Percentiles rank a stretch among this genome's conserved stretches.
phyloP scores from a whole-genome alignment of 2,329 filamentous ascomycete genomes.

The Thermomyces lanuginosus region DNA sequence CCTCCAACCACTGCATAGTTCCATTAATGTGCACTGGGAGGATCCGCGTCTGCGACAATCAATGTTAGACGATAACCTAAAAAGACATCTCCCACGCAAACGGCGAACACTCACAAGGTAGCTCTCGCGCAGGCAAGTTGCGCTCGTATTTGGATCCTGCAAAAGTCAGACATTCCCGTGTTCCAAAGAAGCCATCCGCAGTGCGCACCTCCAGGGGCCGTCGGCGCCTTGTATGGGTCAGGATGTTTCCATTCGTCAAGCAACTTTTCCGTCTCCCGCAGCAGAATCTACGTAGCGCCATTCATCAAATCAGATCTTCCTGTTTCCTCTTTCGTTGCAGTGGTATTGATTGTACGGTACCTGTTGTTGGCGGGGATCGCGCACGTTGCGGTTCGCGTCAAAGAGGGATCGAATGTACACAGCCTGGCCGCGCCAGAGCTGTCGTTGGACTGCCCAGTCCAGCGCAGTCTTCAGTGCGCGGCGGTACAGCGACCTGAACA shows the following conservation, averaged over 20 bases:
- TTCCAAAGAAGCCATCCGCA: constrained; percentile 1
- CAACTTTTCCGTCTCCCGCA: constrained; percentile 75
- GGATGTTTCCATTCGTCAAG: constrained; percentile 95
- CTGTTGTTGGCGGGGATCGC: constrained; percentile 70
- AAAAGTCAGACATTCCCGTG: background rate
- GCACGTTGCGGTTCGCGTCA: constrained; percentile 76
- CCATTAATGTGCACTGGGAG: constrained; percentile 12
- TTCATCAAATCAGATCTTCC: background rate
- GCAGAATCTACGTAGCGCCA: constrained; percentile 44
- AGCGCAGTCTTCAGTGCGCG: constrained; percentile 83
- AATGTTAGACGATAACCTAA: constrained; percentile 4
- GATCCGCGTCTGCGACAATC: constrained; percentile 11
- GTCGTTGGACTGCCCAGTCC: constrained; percentile 86
- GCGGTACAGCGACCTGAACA: constrained; percentile 57
- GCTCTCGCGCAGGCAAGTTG: constrained; percentile 64
- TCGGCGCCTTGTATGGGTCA: constrained; percentile 77
- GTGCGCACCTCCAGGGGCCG: constrained; percentile 71
- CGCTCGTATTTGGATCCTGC: constrained; percentile 89
- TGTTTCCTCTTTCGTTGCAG: no score
- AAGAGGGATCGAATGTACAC: constrained; percentile 91
- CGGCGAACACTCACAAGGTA: constrained; percentile 66
- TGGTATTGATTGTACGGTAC: constrained; percentile 33
- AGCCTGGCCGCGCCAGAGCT: constrained; percentile 89
- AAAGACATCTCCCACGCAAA: constrained; percentile 25
- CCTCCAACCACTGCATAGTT: constrained; percentile 1